Evolutionary conservation across 106 monocot genomes (phyloP).

Genomic region (Dendrobium nobile): DNA sequence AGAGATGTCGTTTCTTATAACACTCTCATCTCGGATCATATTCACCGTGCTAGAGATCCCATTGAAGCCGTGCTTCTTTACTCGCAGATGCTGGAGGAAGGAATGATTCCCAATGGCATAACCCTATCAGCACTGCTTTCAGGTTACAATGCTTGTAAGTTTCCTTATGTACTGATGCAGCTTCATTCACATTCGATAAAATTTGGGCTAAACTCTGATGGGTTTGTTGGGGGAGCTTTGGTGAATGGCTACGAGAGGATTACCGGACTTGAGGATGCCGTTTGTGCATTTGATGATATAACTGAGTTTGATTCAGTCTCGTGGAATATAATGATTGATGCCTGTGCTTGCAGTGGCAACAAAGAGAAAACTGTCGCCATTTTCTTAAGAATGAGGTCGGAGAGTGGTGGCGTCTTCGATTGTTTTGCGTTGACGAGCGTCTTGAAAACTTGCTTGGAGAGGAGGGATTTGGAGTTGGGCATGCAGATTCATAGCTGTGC

Average conservation of each 20-base stretch:
- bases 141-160: background rate
- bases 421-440: conserved; percentile 63
- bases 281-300: conserved; percentile 55
- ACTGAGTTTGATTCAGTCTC: conserved; percentile 35
- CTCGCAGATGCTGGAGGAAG: conserved; percentile 31
- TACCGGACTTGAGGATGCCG: conserved; percentile 31
- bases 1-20: conserved; percentile 55
- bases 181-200: conserved; percentile 47
- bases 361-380: conserved; percentile 19
- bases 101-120: conserved; percentile 36
- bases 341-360: conserved; percentile 38
- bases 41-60: background rate
- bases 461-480: conserved; percentile 34
- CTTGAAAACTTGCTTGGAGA: conserved; percentile 48
- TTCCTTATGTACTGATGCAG: conserved; percentile 20
- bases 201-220: conserved; percentile 25
- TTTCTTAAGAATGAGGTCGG: conserved; percentile 38
- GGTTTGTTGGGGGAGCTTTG: conserved; percentile 53
- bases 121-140: conserved; percentile 41
- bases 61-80: conserved; percentile 19
- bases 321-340: conserved; percentile 75
- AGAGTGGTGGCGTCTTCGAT: conserved; percentile 24
- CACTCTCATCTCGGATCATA: conserved; percentile 38
- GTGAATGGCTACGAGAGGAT: conserved; percentile 35
- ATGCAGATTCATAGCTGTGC: conserved; percentile 53